Evolutionary conservation across 306 rosid genomes (phyloP), one percentile per base, ranked within the genome.

Genomic region (Astragalus glycyphyllos): DNA sequence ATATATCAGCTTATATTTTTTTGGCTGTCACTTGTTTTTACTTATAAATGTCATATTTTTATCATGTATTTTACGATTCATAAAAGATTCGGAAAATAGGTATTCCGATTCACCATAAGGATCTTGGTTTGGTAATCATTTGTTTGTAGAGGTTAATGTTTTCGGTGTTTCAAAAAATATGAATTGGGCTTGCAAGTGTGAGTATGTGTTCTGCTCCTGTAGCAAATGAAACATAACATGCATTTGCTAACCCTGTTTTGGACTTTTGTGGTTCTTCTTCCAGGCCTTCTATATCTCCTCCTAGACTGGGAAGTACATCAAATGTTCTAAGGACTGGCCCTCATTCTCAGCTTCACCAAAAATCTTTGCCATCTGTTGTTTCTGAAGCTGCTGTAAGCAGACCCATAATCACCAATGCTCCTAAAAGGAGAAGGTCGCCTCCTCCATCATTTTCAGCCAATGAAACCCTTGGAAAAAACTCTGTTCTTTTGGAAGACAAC

Each of bases 351-450:
- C 32, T 45, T 60, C 75, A 59, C 15, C 72, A 60, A 64, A 67
- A 34, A 20, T 53, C 74, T 49, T 44, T 49, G 46, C 58, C 66
- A 6, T 42, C 65, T 44, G 46, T 32, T 51, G 76, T 53, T 73
- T 46, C 75, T 9, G 83, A 73, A 68, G 76, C 47, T 40, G 10
- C 67, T 45, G 41, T 55, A 50, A 68, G 79, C 54, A 62, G 64
- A 74, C 54, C 79, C 65, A 53, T 75, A 35, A 61, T 71, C 79
- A 76, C 84, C 68, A 63, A 32, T 15, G 78, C 78, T 71, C 68
- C 85, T 42, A 91, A 94, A 85, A 94, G 99, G 84, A 79, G 86
- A 54, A 89, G 96, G 79, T 89, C 92, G 0, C 97, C 97, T 62
- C 81, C 92, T 79, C 68, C 53, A 42, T 53, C 77, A 56, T 81